These are phyloP conservation scores for Saprolegnia diclina DNA, from an alignment of 352 stramenopile species.

Conservation along the genomic window DNA sequence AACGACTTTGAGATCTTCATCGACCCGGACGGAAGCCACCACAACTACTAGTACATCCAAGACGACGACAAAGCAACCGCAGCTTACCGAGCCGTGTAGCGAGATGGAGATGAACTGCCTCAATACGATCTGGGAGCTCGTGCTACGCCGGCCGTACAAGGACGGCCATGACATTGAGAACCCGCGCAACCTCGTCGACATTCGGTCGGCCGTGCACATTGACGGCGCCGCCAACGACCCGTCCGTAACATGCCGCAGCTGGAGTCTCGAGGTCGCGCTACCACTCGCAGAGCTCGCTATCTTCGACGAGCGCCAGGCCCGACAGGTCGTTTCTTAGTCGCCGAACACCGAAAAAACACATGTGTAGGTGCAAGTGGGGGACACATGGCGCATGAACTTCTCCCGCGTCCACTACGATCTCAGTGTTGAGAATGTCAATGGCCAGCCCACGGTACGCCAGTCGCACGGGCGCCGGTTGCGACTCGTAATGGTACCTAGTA, in stretches of 20 bases:
- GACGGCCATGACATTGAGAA: conserved; percentile 79
- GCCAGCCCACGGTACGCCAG: conserved; percentile 41
- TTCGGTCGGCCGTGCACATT: conserved; percentile 50
- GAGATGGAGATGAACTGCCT: conserved; percentile 89
- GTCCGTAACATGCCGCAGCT: conserved; percentile 50
- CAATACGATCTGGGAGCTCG: conserved; percentile 88
- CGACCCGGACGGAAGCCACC: conserved; percentile 69
- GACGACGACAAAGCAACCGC: neutral
- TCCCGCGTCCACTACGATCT: conserved; percentile 82
- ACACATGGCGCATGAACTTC: conserved; percentile 87
- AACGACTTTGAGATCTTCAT: conserved; percentile 93
- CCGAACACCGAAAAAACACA: neutral
- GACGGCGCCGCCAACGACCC: conserved; percentile 72
- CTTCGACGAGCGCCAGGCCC: conserved; percentile 43
- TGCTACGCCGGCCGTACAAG: conserved; percentile 83
- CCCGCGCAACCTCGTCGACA: conserved; percentile 52
- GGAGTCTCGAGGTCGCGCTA: conserved; percentile 80
- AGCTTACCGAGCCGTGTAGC: conserved; percentile 27
- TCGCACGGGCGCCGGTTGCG: too few species aligned
- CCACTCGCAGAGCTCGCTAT: conserved; percentile 58
- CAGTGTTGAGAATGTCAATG: conserved; percentile 33
- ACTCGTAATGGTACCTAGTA: too few species aligned
- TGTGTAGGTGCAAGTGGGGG: conserved; percentile 31
- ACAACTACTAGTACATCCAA: conserved; percentile 79
- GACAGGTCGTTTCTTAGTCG: conserved; percentile 14